Percentiles rank a stretch among this genome's conserved stretches.
phyloP scores from a whole-genome alignment of 139 green algal genomes.

The Picochlorum sp. region DNA sequence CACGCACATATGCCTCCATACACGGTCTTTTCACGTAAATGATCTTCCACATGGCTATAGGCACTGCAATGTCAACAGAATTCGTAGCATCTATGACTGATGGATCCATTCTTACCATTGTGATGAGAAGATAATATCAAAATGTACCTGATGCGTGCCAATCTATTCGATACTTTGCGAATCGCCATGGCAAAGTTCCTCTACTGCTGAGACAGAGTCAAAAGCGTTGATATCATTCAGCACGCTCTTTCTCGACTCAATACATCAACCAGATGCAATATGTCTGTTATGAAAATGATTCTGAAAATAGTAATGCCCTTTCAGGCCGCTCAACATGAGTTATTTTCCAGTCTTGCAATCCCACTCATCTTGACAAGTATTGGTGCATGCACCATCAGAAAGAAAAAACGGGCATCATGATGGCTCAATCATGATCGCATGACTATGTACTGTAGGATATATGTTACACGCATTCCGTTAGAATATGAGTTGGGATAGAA shows the following conservation, averaged over 20 bases:
- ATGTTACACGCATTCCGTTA: too few species aligned
- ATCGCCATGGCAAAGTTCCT: constrained; percentile 1
- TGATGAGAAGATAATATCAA: not conserved
- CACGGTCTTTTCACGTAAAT: constrained; percentile 15
- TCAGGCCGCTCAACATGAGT: too few species aligned
- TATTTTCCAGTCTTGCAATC: too few species aligned
- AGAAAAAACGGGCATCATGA: too few species aligned
- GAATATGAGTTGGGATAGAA: too few species aligned
- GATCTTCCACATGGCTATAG: constrained; percentile 12
- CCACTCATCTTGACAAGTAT: too few species aligned
- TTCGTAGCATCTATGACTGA: not conserved
- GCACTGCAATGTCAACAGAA: constrained; percentile 6
- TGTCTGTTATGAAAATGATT: too few species aligned
- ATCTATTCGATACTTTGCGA: constrained; percentile 5
- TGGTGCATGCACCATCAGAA: too few species aligned
- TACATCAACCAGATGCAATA: not conserved
- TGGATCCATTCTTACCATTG: not conserved
- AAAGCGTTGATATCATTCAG: not conserved
- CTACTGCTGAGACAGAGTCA: not conserved
- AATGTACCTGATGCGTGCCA: constrained; percentile 8
- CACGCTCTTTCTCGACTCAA: not conserved
- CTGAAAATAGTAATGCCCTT: too few species aligned
- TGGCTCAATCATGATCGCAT: too few species aligned
- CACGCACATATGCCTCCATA: constrained; percentile 18
- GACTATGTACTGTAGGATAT: too few species aligned